Conservation (phyloP, 1,284 basidiomycete species). For the Fomitopsis palustris region DNA sequence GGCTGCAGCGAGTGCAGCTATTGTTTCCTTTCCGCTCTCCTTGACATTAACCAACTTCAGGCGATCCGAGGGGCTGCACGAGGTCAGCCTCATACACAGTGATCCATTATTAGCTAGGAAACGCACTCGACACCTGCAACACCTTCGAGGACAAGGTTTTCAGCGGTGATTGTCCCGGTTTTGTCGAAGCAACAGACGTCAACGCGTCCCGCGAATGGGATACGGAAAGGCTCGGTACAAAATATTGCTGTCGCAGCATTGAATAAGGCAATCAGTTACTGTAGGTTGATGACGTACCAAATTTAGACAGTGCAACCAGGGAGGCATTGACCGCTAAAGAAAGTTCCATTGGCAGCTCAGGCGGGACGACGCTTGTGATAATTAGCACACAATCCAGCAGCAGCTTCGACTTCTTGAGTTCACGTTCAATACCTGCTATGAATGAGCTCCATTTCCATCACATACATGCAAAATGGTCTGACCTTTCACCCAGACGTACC, state of each 20-base stretch:
- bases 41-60: slow-evolving; percentile 77
- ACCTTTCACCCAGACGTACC: slow-evolving; percentile 96
- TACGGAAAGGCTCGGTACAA: slow-evolving; percentile 96
- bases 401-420: slow-evolving; percentile 90
- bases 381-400: slow-evolving; percentile 92
- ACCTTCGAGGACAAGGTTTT: slow-evolving; percentile 92
- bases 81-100: slow-evolving; percentile 6
- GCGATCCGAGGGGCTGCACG: slow-evolving; percentile 49
- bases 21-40: slow-evolving; percentile 75
- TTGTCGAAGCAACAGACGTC: slow-evolving; percentile 99
- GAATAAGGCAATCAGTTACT: background rate
- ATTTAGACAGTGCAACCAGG: slow-evolving; percentile 90
- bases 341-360: slow-evolving; percentile 95
- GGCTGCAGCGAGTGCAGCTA: slow-evolving; percentile 87
- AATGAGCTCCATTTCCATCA: background rate
- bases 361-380: slow-evolving; percentile 93
- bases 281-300: slow-evolving; percentile 44
- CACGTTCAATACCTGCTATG: slow-evolving; percentile 75
- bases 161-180: slow-evolving; percentile 95
- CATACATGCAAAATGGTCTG: too few species aligned
- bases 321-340: slow-evolving; percentile 93
- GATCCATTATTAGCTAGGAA: background rate
- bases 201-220: slow-evolving; percentile 89
- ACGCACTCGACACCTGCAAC: slow-evolving; percentile 83
- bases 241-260: slow-evolving; percentile 71